Evolutionary conservation across 805 yeast species (phyloP), one percentile per base, ranked within the genome.

Genomic region (Spathaspora arborariae): DNA sequence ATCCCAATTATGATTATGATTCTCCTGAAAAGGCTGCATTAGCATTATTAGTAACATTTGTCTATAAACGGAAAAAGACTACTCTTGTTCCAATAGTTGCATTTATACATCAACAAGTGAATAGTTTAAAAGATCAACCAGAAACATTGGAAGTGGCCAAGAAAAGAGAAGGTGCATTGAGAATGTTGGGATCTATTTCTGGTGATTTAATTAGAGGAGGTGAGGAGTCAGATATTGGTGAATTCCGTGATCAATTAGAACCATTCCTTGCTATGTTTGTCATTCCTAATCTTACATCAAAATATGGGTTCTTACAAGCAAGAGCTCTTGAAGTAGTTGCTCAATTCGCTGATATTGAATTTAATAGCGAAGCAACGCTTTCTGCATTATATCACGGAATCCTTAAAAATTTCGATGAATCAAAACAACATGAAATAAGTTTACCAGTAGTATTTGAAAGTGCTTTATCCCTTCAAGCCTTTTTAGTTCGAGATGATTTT

Each of bases 1-100:
- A 70, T 52, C 55, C 60, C 30, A 63, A 84, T 54, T 94, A 85
- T 45, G 81, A 75, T 36, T 57, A 69, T 35, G 72, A 65, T 49
- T 75, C 89, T 1, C 87, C 96, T 5, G 96, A 89, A 60, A 71
- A 80, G 40, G 95, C 96, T 1, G 92, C 96, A 1, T 70, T 85
- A 45, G 79, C 83, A 8, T 75, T 94, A 48, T 67, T 94, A 50
- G 78, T 79, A 22, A 83, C 90, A 1, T 63, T 89, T n/a, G 85
- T 85, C 2, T 78, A 80, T 38, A 85, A 85, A 58, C 76, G 91
- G 49, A 76, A 80, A 46, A 77, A 78, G 51, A 55, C 76, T 5
- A 78, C 88, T 1, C 65, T 88, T 47, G 79, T 76, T 41, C 78
- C 83, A 4, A 79, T 84, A 45, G 66, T 83, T 45, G 76, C 77